Evolutionary conservation across 305 asterid species (phyloP).

Genomic region (Fraxinus angustifolia): DNA sequence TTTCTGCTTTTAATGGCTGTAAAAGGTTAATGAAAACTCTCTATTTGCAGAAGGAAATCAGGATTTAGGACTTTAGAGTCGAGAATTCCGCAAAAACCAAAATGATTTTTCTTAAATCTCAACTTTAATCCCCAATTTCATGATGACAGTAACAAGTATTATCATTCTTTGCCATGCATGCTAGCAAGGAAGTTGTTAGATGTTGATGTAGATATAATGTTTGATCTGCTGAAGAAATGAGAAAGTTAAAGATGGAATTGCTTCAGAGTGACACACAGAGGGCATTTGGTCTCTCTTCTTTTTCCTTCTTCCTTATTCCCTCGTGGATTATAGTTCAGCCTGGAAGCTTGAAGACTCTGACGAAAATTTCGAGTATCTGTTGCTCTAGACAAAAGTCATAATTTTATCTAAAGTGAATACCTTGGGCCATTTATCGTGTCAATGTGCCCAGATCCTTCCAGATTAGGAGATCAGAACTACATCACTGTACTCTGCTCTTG

Average conservation of each 20-base stretch:
- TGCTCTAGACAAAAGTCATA: not conserved
- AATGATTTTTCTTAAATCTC: not conserved
- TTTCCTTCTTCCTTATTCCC: not conserved
- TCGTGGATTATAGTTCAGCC: not conserved
- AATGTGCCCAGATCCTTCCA: not conserved
- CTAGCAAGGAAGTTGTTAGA: not conserved
- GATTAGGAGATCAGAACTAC: not conserved
- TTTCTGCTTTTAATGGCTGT: not conserved
- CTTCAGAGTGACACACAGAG: not conserved
- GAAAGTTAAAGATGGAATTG: not conserved
- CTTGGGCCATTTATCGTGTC: not conserved
- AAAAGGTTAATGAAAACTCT: not conserved
- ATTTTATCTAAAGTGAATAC: not conserved
- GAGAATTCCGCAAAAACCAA: not conserved
- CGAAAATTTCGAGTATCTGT: not conserved
- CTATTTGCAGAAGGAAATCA: not conserved
- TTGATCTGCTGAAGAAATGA: not conserved
- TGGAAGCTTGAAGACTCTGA: not conserved
- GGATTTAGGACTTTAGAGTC: not conserved
- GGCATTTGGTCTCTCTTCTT: not conserved
- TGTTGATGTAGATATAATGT: not conserved
- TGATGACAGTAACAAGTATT: not conserved
- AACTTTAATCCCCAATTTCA: not conserved
- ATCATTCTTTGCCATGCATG: not conserved
- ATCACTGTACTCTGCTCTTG: not conserved